Evolutionary conservation across 2,329 filamentous ascomycete genomes (phyloP).

Genomic region (Hymenoscyphus salicellus): DNA sequence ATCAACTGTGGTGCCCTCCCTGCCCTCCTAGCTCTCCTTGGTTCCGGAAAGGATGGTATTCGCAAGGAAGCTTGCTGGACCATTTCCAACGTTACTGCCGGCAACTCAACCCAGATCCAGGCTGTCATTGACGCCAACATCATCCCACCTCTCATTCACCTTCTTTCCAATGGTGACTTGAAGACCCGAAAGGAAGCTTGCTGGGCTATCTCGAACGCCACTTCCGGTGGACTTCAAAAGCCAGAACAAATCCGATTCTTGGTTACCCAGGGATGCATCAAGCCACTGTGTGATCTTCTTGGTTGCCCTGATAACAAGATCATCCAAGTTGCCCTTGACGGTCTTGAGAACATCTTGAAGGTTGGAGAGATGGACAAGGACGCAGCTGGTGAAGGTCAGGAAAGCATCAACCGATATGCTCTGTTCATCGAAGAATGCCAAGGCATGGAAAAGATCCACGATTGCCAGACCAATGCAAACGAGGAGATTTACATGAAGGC

Average conservation of each 20-base stretch:
- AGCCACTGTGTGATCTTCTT: conserved; percentile 91
- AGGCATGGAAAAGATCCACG: conserved; percentile 99
- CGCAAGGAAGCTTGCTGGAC: conserved; percentile 99
- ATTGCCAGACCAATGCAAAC: conserved; percentile 99
- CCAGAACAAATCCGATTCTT: conserved; percentile 97
- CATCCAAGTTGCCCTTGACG: conserved; percentile 96
- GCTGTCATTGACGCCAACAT: conserved; percentile 95
- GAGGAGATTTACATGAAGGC: conserved; percentile 99
- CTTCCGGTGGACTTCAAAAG: conserved; percentile 95
- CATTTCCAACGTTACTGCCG: conserved; percentile 97
- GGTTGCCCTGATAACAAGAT: conserved; percentile 99
- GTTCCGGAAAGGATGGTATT: conserved; percentile 97
- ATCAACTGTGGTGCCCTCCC: conserved; percentile 96
- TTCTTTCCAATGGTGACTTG: conserved; percentile 93
- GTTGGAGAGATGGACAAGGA: conserved; percentile 99
- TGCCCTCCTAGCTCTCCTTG: conserved; percentile 87
- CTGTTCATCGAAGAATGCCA: conserved; percentile 98
- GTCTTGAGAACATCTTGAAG: conserved; percentile 98
- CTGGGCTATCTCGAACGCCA: conserved; percentile 99
- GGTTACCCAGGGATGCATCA: conserved; percentile 91
- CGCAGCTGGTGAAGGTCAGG: conserved; percentile 67
- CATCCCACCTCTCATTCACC: conserved; percentile 91
- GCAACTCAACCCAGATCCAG: conserved; percentile 97
- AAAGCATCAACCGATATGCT: conserved; percentile 91
- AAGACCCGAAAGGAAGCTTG: conserved; percentile 99